These are phyloP conservation scores for Dimocarpus longan DNA, from an alignment of 345 rosid genomes.

Conservation along the genomic window DNA sequence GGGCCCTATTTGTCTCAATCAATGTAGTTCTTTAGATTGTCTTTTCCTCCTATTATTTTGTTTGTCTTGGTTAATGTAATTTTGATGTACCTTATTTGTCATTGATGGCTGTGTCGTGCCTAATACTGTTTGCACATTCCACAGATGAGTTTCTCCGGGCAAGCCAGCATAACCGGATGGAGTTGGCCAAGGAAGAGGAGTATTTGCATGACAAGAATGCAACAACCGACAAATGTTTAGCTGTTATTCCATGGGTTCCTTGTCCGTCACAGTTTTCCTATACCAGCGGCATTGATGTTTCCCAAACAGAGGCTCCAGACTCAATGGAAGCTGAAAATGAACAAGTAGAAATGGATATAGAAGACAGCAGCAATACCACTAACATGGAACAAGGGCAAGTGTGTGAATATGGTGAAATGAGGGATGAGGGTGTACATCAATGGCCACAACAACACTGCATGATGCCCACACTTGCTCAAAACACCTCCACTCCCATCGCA, in stretches of 20 bases:
- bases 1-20: neutral
- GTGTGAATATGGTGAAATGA: conserved; percentile 18
- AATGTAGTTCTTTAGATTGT: neutral
- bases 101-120: neutral
- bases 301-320: conserved; percentile 27
- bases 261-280: conserved; percentile 29
- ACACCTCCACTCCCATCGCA: conserved; percentile 47
- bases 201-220: neutral
- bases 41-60: neutral
- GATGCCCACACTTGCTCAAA: conserved; percentile 49
- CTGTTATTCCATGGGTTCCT: conserved; percentile 65
- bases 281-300: neutral
- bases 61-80: too few species aligned
- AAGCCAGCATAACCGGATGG: conserved; percentile 5
- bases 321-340: conserved; percentile 59
- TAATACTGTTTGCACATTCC: neutral
- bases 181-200: conserved; percentile 26
- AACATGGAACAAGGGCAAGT: conserved; percentile 1
- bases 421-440: conserved; percentile 35
- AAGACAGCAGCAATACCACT: conserved; percentile 28
- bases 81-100: neutral
- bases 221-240: conserved; percentile 31
- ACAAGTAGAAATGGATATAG: conserved; percentile 58
- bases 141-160: conserved; percentile 43
- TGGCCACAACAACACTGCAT: conserved; percentile 64